Percentiles rank a stretch among this genome's conserved stretches.
phyloP scores from a whole-genome alignment of 805 yeast species.

The Kuraishia cidri region DNA sequence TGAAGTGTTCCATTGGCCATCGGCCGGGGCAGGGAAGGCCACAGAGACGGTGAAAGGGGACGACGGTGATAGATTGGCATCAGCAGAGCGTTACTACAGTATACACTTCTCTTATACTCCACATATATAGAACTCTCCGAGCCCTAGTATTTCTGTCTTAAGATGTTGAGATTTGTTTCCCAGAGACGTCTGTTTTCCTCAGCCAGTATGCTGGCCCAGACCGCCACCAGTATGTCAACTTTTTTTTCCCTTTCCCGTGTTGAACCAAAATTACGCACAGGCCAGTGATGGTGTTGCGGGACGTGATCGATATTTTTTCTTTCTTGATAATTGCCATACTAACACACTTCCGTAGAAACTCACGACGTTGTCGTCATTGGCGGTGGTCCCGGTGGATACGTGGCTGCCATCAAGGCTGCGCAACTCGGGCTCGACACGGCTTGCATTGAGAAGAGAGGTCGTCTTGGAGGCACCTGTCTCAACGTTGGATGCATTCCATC shows the following conservation, averaged over 20 bases:
- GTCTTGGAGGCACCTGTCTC: constrained; percentile 95
- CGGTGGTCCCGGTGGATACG: constrained; percentile 99
- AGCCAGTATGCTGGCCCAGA: constrained; percentile 14
- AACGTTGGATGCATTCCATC: constrained; percentile 99
- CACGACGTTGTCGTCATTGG: constrained; percentile 95
- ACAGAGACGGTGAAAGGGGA: too few relatives aligned
- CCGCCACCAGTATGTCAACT: constrained; percentile 2
- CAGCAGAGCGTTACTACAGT: too few relatives aligned
- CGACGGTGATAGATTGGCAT: too few relatives aligned
- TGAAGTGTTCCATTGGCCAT: too few relatives aligned
- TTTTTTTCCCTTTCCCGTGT: not conserved
- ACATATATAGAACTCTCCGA: too few relatives aligned
- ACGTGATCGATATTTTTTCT: not conserved
- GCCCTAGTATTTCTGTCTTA: too few relatives aligned
- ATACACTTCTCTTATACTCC: too few relatives aligned
- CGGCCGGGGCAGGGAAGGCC: too few relatives aligned
- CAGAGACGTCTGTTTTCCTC: constrained; percentile 21
- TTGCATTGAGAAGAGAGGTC: constrained; percentile 94
- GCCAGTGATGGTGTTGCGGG: not conserved
- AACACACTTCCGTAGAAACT: constrained; percentile 20
- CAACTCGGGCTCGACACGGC: constrained; percentile 93
- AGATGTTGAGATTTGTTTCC: constrained; percentile 20
- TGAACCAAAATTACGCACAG: not conserved
- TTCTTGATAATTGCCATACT: not conserved
- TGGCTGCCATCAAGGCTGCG: constrained; percentile 98